Base-by-base conservation (phyloP, 1,139 yeast genomes). In the Pichia sp. region DNA sequence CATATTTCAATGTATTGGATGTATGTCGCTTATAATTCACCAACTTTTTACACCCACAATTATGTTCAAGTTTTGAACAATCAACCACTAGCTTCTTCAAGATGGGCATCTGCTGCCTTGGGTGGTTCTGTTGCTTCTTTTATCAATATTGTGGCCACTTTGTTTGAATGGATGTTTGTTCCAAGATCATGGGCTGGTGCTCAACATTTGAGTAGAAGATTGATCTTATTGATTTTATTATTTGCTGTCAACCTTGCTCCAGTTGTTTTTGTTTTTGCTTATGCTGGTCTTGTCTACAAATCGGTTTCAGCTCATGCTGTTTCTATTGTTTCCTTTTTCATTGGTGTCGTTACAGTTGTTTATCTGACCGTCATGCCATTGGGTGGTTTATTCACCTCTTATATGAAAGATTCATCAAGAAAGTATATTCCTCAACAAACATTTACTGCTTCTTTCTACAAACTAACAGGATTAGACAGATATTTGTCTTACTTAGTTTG, bases 111-210 rank as follows among this genome's bases (percentile, higher is more conserved):
- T 43, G 82, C 82, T 55, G 95, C 95, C 46, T 73, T 90, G 60
- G 98, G 94, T 68, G 98, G 99, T 73, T 68, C 84, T 46, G 74
- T 92, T 58, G 97, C 97, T 45, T 69, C 81, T 51, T 60, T 77
- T 46, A 78, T 92, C 60, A 96, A 92, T 69, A 76, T 94, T 52
- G 56, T 79, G 50, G 98, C 98, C 43, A 92, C 98, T 27, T 49
- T 88, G 42, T 79, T 85, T 59, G 98, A 92, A 69, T 94, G 96
- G 97, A 74, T 81, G 64, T 92, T 87, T 62, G 98, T 92, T 52
- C 98, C 98, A 52, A 82, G 97, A 70, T 81, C 84, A 60, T 92
- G 98, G 98, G 95, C 97, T 33, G 98, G 98, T 67, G 97, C 97
- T 66, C 97, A 92, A 70, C 97, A 87, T 65, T 77, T 92, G 64